Percentiles rank a stretch among this genome's conserved stretches.
These are phyloP conservation scores for Peronospora destructor DNA, from an alignment of 352 stramenopile genomes.

Conservation along the genomic window DNA sequence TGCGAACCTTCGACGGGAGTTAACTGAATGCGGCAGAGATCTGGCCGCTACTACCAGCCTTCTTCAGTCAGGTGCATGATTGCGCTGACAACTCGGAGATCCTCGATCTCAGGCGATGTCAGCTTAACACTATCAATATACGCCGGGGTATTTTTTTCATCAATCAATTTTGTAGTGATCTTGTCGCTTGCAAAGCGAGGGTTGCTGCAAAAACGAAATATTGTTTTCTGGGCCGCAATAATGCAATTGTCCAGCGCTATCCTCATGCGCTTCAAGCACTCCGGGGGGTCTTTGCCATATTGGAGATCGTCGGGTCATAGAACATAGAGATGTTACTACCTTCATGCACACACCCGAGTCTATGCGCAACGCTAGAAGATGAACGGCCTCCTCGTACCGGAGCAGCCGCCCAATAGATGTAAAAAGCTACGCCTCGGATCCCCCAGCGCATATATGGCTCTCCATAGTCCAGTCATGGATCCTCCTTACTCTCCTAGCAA, in stretches of 20 bases:
- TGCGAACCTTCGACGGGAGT: conserved; percentile 1
- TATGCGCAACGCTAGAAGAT: conserved; percentile 70
- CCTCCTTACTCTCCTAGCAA: conserved; percentile 51
- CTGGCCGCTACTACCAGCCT: conserved; percentile 25
- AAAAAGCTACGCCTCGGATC: conserved; percentile 92
- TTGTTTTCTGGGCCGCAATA: conserved; percentile 91
- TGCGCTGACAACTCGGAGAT: conserved; percentile 68
- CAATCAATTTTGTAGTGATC: conserved; percentile 97
- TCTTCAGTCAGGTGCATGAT: conserved; percentile 67
- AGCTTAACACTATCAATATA: conserved; percentile 69
- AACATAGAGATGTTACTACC: conserved; percentile 91
- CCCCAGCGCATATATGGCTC: conserved; percentile 93
- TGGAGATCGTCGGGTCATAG: conserved; percentile 97
- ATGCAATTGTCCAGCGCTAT: conserved; percentile 91
- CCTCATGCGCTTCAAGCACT: conserved; percentile 84
- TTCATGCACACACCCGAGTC: conserved; percentile 90
- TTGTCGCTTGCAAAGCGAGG: conserved; percentile 86
- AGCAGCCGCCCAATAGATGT: conserved; percentile 89
- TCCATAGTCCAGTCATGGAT: conserved; percentile 87
- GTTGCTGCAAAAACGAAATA: conserved; percentile 90
- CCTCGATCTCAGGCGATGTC: conserved; percentile 42
- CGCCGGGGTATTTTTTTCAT: conserved; percentile 87
- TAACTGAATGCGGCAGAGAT: conserved; percentile 27
- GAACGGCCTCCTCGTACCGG: conserved; percentile 86
- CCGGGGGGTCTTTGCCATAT: conserved; percentile 73